A percentile compares a stretch with the other conserved stretches of the same genome.
phyloP scores from a whole-genome alignment of 2,329 filamentous ascomycete genomes.

The Aspergillus amoenus region DNA sequence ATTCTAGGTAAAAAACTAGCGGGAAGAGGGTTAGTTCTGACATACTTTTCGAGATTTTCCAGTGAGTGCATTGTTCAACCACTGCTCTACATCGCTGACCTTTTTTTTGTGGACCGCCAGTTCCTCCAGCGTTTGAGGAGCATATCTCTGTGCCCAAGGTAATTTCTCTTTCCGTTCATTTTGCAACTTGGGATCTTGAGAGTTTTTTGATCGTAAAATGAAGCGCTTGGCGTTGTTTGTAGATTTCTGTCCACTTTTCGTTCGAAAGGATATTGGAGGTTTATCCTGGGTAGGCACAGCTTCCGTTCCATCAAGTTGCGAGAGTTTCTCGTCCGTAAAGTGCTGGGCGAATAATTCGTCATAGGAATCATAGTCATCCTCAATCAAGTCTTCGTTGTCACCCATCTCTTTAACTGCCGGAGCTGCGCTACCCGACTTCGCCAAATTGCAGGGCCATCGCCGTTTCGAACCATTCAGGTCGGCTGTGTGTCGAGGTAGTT shows the following conservation, averaged over 20 bases:
- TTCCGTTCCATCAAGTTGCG: neutral
- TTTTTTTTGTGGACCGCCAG: conserved; percentile 95
- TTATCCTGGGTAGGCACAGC: conserved; percentile 9
- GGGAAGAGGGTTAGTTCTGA: neutral
- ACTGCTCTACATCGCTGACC: conserved; percentile 77
- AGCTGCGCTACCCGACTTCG: conserved; percentile 12
- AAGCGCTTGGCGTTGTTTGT: conserved; percentile 28
- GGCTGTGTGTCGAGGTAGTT: neutral
- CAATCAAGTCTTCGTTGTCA: conserved; percentile 36
- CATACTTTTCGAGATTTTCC: conserved; percentile 51
- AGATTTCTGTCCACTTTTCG: conserved; percentile 9
- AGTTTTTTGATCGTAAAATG: conserved; percentile 17
- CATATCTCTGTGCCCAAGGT: conserved; percentile 87
- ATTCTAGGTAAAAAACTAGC: neutral
- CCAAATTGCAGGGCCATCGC: conserved; percentile 36
- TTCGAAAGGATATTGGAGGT: conserved; percentile 8
- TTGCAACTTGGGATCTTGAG: conserved; percentile 1
- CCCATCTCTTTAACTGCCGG: neutral
- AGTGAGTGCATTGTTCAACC: conserved; percentile 73
- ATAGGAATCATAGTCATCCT: conserved; percentile 41
- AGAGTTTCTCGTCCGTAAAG: conserved; percentile 25
- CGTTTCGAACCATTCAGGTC: conserved; percentile 30
- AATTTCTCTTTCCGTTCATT: conserved; percentile 51
- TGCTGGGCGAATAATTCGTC: conserved; percentile 38
- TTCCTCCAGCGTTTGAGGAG: conserved; percentile 72